Conservation (phyloP, 495 filamentous ascomycete genomes). For the Xylaria venustula region DNA sequence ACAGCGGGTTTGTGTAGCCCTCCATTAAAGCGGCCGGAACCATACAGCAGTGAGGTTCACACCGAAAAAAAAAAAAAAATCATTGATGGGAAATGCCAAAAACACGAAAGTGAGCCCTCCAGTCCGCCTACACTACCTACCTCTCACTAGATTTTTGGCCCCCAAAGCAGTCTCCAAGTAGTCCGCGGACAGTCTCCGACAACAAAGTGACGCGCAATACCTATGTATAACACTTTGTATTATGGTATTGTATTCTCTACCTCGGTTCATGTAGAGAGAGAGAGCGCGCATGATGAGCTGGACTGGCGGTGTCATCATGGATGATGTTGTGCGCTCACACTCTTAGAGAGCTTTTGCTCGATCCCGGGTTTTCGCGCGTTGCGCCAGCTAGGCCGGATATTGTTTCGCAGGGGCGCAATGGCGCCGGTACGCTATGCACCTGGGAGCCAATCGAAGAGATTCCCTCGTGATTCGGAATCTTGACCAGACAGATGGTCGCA, state of each 20-base stretch:
- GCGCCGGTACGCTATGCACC: not conserved
- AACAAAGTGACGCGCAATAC: not conserved
- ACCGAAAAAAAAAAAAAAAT: constrained; percentile 32
- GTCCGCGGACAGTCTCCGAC: constrained; percentile 3
- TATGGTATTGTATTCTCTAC: not conserved
- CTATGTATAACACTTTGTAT: not conserved
- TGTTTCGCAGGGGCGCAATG: constrained; percentile 1
- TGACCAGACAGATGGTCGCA: constrained; percentile 3
- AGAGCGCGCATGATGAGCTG: not conserved
- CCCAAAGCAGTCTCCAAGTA: constrained; percentile 6
- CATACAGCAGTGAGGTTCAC: constrained; percentile 19
- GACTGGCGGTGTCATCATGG: constrained; percentile 9
- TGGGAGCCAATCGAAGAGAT: not conserved
- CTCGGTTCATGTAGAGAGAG: not conserved
- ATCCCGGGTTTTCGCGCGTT: constrained; percentile 5
- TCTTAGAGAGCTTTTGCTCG: too few species aligned
- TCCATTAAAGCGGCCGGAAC: constrained; percentile 20
- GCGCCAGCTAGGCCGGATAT: not conserved
- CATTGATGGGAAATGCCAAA: not conserved
- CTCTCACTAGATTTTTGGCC: too few species aligned
- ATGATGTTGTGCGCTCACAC: too few species aligned
- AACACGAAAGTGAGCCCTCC: constrained; percentile 2
- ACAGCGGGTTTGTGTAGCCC: constrained; percentile 30
- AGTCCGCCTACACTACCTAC: constrained; percentile 8
- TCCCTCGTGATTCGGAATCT: constrained; percentile 5